phyloP scores from a whole-genome alignment of 495 filamentous ascomycete genomes.

The Aspergillus cristatus region DNA sequence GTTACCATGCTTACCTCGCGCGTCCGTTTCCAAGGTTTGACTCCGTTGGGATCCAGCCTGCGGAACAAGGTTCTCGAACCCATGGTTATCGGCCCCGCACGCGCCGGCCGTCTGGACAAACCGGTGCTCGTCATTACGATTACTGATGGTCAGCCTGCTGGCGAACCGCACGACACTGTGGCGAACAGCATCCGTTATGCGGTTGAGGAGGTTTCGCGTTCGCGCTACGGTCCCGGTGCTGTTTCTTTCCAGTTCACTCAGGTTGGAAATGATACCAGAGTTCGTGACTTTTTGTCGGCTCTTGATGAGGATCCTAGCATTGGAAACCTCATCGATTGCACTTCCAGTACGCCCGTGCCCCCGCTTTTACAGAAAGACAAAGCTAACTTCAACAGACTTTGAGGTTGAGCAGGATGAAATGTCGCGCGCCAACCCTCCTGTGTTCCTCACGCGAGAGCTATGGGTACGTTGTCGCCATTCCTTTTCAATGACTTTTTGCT shows the following conservation, averaged over 20 bases:
- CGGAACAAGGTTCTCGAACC: slow-evolving; percentile 54
- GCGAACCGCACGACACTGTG: slow-evolving; percentile 40
- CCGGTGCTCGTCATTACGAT: slow-evolving; percentile 62
- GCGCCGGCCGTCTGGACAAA: slow-evolving; percentile 45
- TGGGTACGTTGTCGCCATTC: slow-evolving; percentile 37
- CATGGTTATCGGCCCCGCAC: slow-evolving; percentile 44
- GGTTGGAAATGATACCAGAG: slow-evolving; percentile 59
- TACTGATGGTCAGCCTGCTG: slow-evolving; percentile 59
- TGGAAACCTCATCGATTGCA: slow-evolving; percentile 59
- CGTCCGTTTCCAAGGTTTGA: slow-evolving; percentile 57
- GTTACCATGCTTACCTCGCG: slow-evolving; percentile 46
- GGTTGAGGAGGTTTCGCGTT: slow-evolving; percentile 33
- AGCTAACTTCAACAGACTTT: slow-evolving; percentile 39
- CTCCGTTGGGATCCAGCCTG: slow-evolving; percentile 56
- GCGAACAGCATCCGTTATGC: slow-evolving; percentile 44
- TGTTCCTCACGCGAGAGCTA: slow-evolving; percentile 54
- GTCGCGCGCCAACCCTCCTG: slow-evolving; percentile 42
- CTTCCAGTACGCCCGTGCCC: slow-evolving; percentile 50
- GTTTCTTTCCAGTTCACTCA: slow-evolving; percentile 66
- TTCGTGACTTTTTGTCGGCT: slow-evolving; percentile 51
- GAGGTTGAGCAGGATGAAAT: slow-evolving; percentile 60
- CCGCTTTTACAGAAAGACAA: not conserved
- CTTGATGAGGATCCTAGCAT: slow-evolving; percentile 56
- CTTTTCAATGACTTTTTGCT: slow-evolving; percentile 1
- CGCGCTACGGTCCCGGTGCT: slow-evolving; percentile 41